phyloP scores from a whole-genome alignment of 1,139 yeast genomes.

The Candida sanyaensis region DNA sequence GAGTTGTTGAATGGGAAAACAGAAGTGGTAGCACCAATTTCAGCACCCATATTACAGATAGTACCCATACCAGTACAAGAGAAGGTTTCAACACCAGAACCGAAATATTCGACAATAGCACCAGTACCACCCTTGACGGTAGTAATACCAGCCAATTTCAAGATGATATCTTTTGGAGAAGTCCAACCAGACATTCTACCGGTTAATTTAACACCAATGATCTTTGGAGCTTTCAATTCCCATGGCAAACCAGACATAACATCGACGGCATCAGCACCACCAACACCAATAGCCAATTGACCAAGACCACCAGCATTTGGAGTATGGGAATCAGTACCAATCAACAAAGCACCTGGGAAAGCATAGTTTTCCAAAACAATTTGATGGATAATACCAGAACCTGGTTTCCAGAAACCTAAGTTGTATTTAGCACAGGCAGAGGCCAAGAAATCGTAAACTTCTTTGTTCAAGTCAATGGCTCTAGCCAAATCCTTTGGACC shows the following conservation, averaged over 20 bases:
- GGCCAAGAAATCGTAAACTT: slow-evolving; percentile 89
- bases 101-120: slow-evolving; percentile 90
- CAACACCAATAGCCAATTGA: slow-evolving; percentile 96
- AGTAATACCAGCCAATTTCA: slow-evolving; percentile 82
- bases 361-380: slow-evolving; percentile 94
- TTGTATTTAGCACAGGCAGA: slow-evolving; percentile 92
- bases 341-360: slow-evolving; percentile 93
- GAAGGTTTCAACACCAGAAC: slow-evolving; percentile 83
- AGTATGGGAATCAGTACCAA: slow-evolving; percentile 96
- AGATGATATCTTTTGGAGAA: slow-evolving; percentile 94
- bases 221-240: slow-evolving; percentile 96
- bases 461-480: slow-evolving; percentile 83
- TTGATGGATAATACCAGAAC: slow-evolving; percentile 97
- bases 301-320: slow-evolving; percentile 99
- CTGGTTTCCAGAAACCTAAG: slow-evolving; percentile 98
- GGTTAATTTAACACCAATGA: slow-evolving; percentile 87
- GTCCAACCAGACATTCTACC: slow-evolving; percentile 91
- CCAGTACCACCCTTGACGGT: slow-evolving; percentile 99
- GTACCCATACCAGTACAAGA: slow-evolving; percentile 99
- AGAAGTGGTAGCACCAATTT: slow-evolving; percentile 97
- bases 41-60: slow-evolving; percentile 99
- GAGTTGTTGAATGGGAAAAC: slow-evolving; percentile 92
- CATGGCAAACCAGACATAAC: slow-evolving; percentile 97
- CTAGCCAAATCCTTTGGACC: slow-evolving; percentile 73
- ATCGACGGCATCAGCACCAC: slow-evolving; percentile 99